Evolutionary conservation across 1,284 basidiomycete species (phyloP), one percentile per base, ranked within the genome.

Genomic region (Caloboletus inedulis): DNA sequence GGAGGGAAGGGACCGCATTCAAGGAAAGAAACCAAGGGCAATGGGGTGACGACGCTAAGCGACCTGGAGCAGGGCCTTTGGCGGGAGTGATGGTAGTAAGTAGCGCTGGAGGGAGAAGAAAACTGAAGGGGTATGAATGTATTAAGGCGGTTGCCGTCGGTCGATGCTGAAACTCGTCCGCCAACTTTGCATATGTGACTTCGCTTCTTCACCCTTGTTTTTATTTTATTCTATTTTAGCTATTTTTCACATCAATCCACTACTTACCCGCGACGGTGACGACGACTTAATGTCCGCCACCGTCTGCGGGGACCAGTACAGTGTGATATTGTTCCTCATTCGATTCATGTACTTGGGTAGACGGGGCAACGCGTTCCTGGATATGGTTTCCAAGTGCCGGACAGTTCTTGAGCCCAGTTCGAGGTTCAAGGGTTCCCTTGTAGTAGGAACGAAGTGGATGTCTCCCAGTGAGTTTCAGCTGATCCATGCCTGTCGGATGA

Each of bases 361-460:
- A 35, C 8, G 34, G 9, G 36, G 21, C 37, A 41, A n/a, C 14
- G 40, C n/a, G 23, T 41, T 41, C 25, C 25, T 40, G 21, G 39
- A 2, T 14, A 16, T 35, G 14, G 31, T 33, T 33, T 33, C 31
- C 31, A 33, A 5, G 31, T 10, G 12, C 12, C 39, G 10, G 21
- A 27, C n/a, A 12, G 19, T 41, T 25, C 34, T 29, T 6, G n/a
- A 49, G 85, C 83, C 64, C 81, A 37, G 41, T 18, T 39, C 13
- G 35, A 36, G 35, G n/a, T 18, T 14, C 37, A 4, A 25, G 79
- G 2, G 44, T 46, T 46, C 44, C n/a, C 67, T 85, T 18, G n/a
- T n/a, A 30, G 48, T 7, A 49, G 19, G 25, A 51, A 18, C 48
- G 34, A 50, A 50, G 49, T 37, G 48, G 27, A 29, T 9, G 44